Evolutionary conservation across 2,329 filamentous ascomycete genomes (phyloP), one percentile per base, ranked within the genome.

Genomic region (Monilinia fructicola): DNA sequence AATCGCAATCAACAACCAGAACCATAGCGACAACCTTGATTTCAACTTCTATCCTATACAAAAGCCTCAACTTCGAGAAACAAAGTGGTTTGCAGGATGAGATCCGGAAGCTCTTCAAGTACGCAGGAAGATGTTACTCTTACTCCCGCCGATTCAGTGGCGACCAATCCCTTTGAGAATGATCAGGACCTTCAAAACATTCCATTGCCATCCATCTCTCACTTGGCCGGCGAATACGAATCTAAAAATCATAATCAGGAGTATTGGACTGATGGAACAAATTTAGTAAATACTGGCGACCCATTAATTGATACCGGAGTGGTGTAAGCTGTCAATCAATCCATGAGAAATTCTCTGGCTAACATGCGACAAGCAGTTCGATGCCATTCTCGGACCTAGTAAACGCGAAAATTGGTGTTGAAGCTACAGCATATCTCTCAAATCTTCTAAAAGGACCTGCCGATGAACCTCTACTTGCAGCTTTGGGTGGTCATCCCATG

Each of bases 371-470:
- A 60, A 60, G 48, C 28, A 73, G 71, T n/a, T 64, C 65, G 31
- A 71, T 87, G 73, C 82, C 87, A 67, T 78, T 96, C 72, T 83
- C 88, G 68, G 86, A 91, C 69, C 83, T 97, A 73, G 87, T 90
- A 75, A 89, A 89, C 76, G 87, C 87, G 68, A 85, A 89, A 64
- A 85, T 97, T 73, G 93, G 89, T 71, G 88, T 98, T 74, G 93
- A 97, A 81, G 95, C 94, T 66, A 90, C 91, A 64, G 90, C 96
- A 78, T 98, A 95, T 78, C 86, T 99, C 70, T 85, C 90, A 77
- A 87, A 88, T 68, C 85, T 96, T 71, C 87, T 97, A 74, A 87
- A 90, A 75, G 85, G 84, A 66, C 78, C 84, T 54, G 88, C 86
- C 55, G 90, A 91, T 75, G 95, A 99, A 78, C 93, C 94, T 53